A percentile compares a stretch with the other conserved stretches of the same genome.
Evolutionary conservation across 2,329 filamentous ascomycete species (phyloP).

Genomic region (Aspergillus sp.): DNA sequence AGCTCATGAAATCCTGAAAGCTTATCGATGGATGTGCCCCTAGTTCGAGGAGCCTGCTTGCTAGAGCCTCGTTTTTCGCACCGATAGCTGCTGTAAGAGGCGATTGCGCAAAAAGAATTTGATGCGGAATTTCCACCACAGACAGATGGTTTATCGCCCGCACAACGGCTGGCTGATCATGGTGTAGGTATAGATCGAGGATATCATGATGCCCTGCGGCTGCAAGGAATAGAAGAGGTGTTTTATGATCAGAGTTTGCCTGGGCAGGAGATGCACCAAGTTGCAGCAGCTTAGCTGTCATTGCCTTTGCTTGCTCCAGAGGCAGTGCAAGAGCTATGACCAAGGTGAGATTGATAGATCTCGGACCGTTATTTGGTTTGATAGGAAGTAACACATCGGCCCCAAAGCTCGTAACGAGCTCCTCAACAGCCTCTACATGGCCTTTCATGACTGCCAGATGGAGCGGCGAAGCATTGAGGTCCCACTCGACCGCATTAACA

Average conservation of each 20-base stretch:
- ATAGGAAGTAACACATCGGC: slow-evolving; percentile 77
- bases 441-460: slow-evolving; percentile 79
- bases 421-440: slow-evolving; percentile 69
- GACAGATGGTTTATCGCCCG: slow-evolving; percentile 70
- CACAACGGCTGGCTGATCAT: slow-evolving; percentile 65
- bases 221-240: slow-evolving; percentile 69
- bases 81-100: slow-evolving; percentile 65
- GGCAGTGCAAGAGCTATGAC: slow-evolving; percentile 69
- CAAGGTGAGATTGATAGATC: slow-evolving; percentile 69
- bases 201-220: slow-evolving; percentile 53
- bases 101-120: slow-evolving; percentile 41
- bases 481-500: slow-evolving; percentile 79
- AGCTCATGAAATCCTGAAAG: slow-evolving; percentile 54
- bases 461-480: slow-evolving; percentile 72
- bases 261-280: slow-evolving; percentile 76
- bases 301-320: slow-evolving; percentile 64
- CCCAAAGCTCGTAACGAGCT: slow-evolving; percentile 73
- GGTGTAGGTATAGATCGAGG: slow-evolving; percentile 50
- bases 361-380: slow-evolving; percentile 58
- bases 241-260: slow-evolving; percentile 67
- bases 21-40: slow-evolving; percentile 66
- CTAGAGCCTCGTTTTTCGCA: slow-evolving; percentile 57
- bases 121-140: slow-evolving; percentile 43
- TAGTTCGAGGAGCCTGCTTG: slow-evolving; percentile 64
- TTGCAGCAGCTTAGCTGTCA: slow-evolving; percentile 67